These are phyloP conservation scores for Trichoderma hamatum DNA, from an alignment of 2,329 filamentous ascomycete species.

Conservation along the genomic window DNA sequence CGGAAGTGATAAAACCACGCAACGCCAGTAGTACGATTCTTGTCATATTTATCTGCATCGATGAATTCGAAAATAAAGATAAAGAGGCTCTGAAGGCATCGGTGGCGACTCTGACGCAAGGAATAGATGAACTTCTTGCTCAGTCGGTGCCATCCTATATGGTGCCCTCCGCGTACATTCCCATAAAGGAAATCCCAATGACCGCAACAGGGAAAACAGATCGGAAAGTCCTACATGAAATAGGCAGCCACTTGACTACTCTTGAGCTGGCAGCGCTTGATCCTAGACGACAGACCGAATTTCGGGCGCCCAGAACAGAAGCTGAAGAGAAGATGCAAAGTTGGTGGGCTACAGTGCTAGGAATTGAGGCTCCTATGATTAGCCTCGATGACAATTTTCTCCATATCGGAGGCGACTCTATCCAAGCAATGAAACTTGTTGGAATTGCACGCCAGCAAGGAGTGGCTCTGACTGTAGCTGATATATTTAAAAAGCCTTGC, in stretches of 20 bases:
- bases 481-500: not conserved
- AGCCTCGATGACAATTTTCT: not conserved
- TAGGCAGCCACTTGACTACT: not conserved
- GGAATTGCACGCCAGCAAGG: not conserved
- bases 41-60: not conserved
- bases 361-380: not conserved
- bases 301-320: not conserved
- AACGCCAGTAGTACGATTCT: not conserved
- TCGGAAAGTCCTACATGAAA: not conserved
- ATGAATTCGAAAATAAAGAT: not conserved
- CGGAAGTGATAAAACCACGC: not conserved
- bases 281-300: not conserved
- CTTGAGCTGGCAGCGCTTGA: not conserved
- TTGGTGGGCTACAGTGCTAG: not conserved
- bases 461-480: not conserved
- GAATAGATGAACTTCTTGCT: not conserved
- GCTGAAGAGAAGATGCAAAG: not conserved
- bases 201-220: constrained; percentile 3
- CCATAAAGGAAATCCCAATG: not conserved
- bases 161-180: constrained; percentile 27
- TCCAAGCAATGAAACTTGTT: constrained; percentile 1
- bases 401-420: constrained; percentile 2
- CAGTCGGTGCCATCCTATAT: constrained; percentile 23
- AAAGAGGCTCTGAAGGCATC: not conserved
- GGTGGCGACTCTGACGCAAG: not conserved